A percentile compares a stretch with the other conserved stretches of the same genome.
These are phyloP conservation scores for Komagataella populi DNA, from an alignment of 805 yeast species.

Conservation along the genomic window DNA sequence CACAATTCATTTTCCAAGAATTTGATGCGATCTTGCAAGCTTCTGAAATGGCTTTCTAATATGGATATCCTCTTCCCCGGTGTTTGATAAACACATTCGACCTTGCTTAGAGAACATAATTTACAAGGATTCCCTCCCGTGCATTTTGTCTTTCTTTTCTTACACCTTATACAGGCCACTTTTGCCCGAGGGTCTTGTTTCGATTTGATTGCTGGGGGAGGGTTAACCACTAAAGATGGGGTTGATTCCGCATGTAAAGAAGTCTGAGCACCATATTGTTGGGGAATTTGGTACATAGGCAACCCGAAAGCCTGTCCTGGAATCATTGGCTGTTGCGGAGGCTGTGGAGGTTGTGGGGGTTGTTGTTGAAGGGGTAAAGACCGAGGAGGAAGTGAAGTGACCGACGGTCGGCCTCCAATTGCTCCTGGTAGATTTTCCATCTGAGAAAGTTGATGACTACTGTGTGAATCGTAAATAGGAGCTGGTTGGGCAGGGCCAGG, in stretches of 20 bases:
- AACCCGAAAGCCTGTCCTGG: neutral
- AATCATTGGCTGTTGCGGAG: neutral
- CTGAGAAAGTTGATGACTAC: neutral
- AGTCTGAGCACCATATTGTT: neutral
- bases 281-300: neutral
- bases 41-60: slow-evolving; percentile 45
- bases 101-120: slow-evolving; percentile 37
- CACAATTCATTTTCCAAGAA: neutral
- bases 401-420: neutral
- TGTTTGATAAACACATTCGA: slow-evolving; percentile 48
- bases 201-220: neutral
- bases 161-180: slow-evolving; percentile 40
- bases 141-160: slow-evolving; percentile 51
- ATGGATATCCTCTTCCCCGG: slow-evolving; percentile 54
- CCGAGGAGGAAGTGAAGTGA: neutral
- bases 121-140: slow-evolving; percentile 57
- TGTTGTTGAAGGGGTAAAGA: neutral
- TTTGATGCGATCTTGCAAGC: slow-evolving; percentile 41
- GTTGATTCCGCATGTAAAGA: neutral
- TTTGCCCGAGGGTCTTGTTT: neutral
- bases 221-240: neutral
- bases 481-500: neutral
- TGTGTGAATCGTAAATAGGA: neutral
- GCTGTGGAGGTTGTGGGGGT: neutral
- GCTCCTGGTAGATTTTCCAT: neutral